Base-by-base conservation (phyloP, 345 rosid genomes). In the Brassica nigra region DNA sequence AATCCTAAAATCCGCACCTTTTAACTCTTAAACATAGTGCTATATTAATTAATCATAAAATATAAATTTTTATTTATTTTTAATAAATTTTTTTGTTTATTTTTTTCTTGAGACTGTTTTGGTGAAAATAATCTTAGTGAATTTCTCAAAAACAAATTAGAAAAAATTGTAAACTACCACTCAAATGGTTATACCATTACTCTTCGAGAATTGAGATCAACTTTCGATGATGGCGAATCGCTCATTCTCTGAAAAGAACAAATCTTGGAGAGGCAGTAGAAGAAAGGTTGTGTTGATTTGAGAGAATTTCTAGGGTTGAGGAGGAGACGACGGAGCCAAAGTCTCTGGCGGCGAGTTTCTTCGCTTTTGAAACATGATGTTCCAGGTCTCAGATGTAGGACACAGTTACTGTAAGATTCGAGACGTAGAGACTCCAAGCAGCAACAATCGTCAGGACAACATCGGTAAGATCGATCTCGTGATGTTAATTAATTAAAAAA, bases 361-460 rank as follows among this genome's bases (percentile, higher is more conserved):
- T 70, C 27, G 12, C 9, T 64, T 71, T 65, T 57, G 15, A 71
- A 70, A 65, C 30, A 71, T 11, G 54, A 65, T 65, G 66, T 39
- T 78, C 36, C 73, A 29, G 6, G 36, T 30, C 71, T 31, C 81
- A 64, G 76, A 57, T 36, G 30, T 65, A 47, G 52, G 73, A 78
- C 37, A 34, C 44, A 37, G 44, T 8, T 52, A 3, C 54, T 78
- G 66, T 71, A 55, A 66, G 57, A 63, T 36, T 61, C 66, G 2
- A 54, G 55, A 78, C 49, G 37, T 47, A 47, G 52, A 18, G 2
- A 34, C 69, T 62, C 55, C 76, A 62, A 77, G 31, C 33, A 63
- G 62, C 36, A 61, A 61, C 69, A 30, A 61, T 68, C 18, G 70
- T 68, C 74, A 68, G 66, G 62, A 61, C 34, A 76, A 33, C 36